phyloP scores from a whole-genome alignment of 768 basidiomycete species.

The Kwoniella sp. region DNA sequence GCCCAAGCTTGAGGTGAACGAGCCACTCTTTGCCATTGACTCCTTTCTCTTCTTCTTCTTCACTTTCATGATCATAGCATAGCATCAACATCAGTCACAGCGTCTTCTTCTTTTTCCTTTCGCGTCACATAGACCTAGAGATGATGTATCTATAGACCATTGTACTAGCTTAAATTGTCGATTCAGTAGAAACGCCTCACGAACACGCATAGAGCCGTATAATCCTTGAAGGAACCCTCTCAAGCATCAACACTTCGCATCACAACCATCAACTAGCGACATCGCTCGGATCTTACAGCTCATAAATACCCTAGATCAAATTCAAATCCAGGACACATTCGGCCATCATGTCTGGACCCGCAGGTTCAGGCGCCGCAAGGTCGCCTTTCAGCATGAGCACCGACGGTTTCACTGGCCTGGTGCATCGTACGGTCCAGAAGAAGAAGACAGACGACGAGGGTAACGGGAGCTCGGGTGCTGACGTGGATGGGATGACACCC shows the following conservation, averaged over 20 bases:
- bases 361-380: constrained; percentile 17
- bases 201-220: no score
- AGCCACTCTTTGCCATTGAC: neutral
- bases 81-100: no score
- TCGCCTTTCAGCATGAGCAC: constrained; percentile 3
- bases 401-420: constrained; percentile 13
- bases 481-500: constrained; percentile 15
- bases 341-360: constrained; percentile 23
- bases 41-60: neutral
- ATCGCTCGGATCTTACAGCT: no score
- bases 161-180: no score
- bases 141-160: no score
- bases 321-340: neutral
- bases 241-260: no score
- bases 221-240: no score
- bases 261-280: no score
- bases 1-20: constrained; percentile 1
- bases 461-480: neutral
- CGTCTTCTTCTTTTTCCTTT: neutral
- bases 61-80: no score
- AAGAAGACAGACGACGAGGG: constrained; percentile 12
- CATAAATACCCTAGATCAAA: no score
- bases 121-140: no score
- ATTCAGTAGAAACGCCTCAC: no score
- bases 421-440: constrained; percentile 12